Base-by-base conservation (phyloP, 2,329 filamentous ascomycete species). In the Amphichorda felina region DNA sequence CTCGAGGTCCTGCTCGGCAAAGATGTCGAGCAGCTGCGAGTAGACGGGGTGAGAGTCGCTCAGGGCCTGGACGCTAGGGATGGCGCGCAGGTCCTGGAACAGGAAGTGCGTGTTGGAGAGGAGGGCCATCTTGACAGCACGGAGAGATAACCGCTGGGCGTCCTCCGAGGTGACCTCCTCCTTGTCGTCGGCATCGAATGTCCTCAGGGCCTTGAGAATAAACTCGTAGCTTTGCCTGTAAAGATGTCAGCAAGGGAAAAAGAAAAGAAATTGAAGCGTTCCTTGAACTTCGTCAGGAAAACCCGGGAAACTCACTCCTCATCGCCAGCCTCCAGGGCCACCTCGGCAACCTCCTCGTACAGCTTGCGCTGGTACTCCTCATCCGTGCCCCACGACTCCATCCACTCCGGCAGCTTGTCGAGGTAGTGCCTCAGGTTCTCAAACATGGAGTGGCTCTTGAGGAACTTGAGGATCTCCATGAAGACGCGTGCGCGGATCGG, bases 1-100 rank as follows among this genome's bases (percentile, higher is more conserved):
- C 56, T 96, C 88, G 37, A 95, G 77, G 48, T 88, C 82, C 60
- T 96, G 88, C 52, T 91, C 82, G 47, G 85, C 83, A 63, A 96
- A 95, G 53, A 96, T 85, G 52, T 95, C 88, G 38, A 98, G 82
- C 26, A 98, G 75, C 62, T 96, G 86, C 50, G 84, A 88, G 63
- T 89, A 85, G 44, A 82, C 70, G 41, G 83, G 75, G 54, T 95
- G 83, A 35, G 83, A 84, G 52, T 89, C 81, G 55, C 79, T 77
- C 34, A 98, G 79, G 13, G 84, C 82, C 63, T 95, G 87, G 43
- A 98, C 76, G 45, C 81, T 80, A 53, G 83, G 72, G 48, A 93
- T 79, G 42, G 76, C 82, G 46, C 86, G 80, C 34, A 95, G 75
- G 39, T 89, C 87, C 57, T 82, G 75, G 67, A 85, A 87, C 55